Conservation (phyloP, 805 yeast genomes). For the Metschnikowia orientalis region DNA sequence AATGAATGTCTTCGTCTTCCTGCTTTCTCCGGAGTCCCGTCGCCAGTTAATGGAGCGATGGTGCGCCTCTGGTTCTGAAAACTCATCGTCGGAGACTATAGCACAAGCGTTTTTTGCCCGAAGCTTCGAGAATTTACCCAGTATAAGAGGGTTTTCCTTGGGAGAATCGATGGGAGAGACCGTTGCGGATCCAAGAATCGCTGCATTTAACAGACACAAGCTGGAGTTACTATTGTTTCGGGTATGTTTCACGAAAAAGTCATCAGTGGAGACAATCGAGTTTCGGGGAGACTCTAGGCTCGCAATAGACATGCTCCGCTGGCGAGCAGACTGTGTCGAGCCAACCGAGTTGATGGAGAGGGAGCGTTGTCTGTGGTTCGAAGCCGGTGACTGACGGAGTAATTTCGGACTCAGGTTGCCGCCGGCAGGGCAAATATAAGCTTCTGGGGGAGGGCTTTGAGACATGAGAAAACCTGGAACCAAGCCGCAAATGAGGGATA, state of each 20-base stretch:
- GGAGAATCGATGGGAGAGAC: conserved; percentile 10
- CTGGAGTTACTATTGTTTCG: conserved; percentile 33
- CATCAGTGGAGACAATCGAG: conserved; percentile 39
- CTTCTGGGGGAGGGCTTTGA: conserved; percentile 6
- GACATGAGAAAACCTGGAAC: no score
- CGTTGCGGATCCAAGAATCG: conserved; percentile 7
- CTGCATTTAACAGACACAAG: conserved; percentile 16
- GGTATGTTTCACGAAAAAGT: conserved; percentile 24
- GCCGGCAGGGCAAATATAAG: neutral
- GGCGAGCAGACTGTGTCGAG: conserved; percentile 24
- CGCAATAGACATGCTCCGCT: conserved; percentile 34
- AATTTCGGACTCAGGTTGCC: conserved; percentile 3
- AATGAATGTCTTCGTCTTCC: conserved; percentile 12
- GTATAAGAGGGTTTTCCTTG: conserved; percentile 5
- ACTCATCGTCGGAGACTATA: conserved; percentile 34
- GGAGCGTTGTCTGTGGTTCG: conserved; percentile 24
- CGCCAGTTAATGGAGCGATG: conserved; percentile 14
- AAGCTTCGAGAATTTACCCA: conserved; percentile 5
- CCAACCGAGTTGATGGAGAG: conserved; percentile 30
- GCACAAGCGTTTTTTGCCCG: conserved; percentile 17
- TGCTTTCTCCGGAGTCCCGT: conserved; percentile 16
- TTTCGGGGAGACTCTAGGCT: conserved; percentile 39
- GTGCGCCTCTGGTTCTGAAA: conserved; percentile 25
- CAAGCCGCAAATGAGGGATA: no score
- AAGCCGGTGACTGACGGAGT: conserved; percentile 2